These are phyloP conservation scores for Cicer judaicum DNA, from an alignment of 306 rosid genomes.

Conservation along the genomic window DNA sequence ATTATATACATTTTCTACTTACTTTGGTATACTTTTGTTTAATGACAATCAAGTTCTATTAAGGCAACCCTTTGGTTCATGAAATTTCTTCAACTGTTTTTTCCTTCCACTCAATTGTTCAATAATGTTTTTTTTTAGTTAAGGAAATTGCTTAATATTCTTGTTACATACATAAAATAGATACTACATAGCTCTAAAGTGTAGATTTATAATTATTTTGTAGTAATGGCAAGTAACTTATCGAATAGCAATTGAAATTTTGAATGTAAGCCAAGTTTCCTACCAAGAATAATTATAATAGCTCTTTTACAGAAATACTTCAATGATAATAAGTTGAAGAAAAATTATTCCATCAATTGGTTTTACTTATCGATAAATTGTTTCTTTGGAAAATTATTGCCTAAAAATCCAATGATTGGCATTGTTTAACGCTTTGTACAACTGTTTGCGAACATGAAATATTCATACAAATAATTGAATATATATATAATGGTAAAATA, in stretches of 20 bases:
- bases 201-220: slow-evolving; percentile 32
- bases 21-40: slow-evolving; percentile 9
- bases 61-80: slow-evolving; percentile 33
- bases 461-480: slow-evolving; percentile 9
- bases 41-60: slow-evolving; percentile 35
- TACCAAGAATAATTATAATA: neutral
- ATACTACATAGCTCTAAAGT: neutral
- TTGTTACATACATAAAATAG: slow-evolving; percentile 35
- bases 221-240: slow-evolving; percentile 2
- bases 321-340: neutral
- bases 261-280: neutral
- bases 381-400: slow-evolving; percentile 15
- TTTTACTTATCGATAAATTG: neutral
- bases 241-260: slow-evolving; percentile 29
- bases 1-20: slow-evolving; percentile 17
- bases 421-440: neutral
- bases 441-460: neutral
- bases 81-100: slow-evolving; percentile 39
- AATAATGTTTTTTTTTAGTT: neutral
- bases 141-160: neutral
- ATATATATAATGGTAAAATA: slow-evolving; percentile 17
- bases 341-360: neutral
- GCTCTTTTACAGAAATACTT: neutral
- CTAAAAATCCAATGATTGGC: slow-evolving; percentile 24
- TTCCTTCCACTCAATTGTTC: slow-evolving; percentile 35